Evolutionary conservation across 805 yeast species (phyloP).

Genomic region (Wickerhamiella slavikovae): DNA sequence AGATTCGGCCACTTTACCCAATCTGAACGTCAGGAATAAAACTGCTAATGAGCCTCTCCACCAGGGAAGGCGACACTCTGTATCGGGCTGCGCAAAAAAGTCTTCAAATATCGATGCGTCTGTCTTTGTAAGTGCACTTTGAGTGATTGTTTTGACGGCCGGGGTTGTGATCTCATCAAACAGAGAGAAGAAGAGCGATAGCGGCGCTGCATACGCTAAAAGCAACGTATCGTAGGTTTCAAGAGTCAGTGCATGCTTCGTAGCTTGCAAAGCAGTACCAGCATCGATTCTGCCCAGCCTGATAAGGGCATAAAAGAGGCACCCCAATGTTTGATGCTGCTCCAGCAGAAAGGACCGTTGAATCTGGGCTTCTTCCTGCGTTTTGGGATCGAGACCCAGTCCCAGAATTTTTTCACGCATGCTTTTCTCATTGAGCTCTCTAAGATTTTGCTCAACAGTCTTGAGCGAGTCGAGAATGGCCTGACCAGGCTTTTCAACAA

Average conservation of each 20-base stretch:
- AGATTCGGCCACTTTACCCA: conserved; percentile 1
- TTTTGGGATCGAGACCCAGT: conserved; percentile 22
- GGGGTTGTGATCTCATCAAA: conserved; percentile 3
- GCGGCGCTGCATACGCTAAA: conserved; percentile 43
- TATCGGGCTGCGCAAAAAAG: not conserved
- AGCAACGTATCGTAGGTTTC: conserved; percentile 38
- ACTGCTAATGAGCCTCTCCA: conserved; percentile 14
- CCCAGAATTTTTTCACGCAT: conserved; percentile 32
- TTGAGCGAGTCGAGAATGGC: conserved; percentile 34
- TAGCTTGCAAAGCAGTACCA: conserved; percentile 21
- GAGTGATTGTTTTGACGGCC: not conserved
- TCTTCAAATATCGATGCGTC: not conserved
- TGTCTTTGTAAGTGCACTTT: not conserved
- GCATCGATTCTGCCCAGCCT: conserved; percentile 19
- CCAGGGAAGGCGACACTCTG: conserved; percentile 12
- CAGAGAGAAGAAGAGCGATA: conserved; percentile 7
- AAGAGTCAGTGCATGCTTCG: conserved; percentile 28
- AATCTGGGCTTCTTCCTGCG: conserved; percentile 30
- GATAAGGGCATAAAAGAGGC: conserved; percentile 34
- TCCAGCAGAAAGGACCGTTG: conserved; percentile 41
- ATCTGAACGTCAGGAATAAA: conserved; percentile 6
- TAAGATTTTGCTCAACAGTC: conserved; percentile 34
- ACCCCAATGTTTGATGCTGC: conserved; percentile 56
- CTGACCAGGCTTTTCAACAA: conserved; percentile 15
- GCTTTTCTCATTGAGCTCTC: conserved; percentile 28